Conservation (phyloP, 2,329 filamentous ascomycete genomes). For the Trichoderma sp. region DNA sequence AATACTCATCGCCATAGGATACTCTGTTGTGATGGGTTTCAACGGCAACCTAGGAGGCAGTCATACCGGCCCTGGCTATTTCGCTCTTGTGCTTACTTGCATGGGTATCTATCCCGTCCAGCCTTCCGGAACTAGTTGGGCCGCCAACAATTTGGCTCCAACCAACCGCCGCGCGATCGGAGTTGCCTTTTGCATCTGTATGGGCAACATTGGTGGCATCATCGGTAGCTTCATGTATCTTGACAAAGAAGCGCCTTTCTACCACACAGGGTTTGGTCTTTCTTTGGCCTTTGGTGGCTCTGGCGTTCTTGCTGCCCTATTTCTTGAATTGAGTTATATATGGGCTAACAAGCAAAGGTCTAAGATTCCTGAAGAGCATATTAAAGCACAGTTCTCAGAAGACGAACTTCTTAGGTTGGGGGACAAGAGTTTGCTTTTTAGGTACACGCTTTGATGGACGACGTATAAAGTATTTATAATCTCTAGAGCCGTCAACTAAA, state of each 20-base stretch:
- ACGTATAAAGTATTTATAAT: neutral
- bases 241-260: conserved; percentile 38
- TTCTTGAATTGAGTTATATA: conserved; percentile 37
- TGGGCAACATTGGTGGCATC: conserved; percentile 46
- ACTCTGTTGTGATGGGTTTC: conserved; percentile 59
- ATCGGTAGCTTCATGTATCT: conserved; percentile 45
- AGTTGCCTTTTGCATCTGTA: conserved; percentile 42
- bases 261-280: conserved; percentile 40
- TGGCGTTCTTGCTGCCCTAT: conserved; percentile 35
- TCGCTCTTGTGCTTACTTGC: conserved; percentile 66
- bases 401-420: conserved; percentile 37
- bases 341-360: conserved; percentile 34
- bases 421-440: conserved; percentile 39
- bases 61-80: conserved; percentile 60
- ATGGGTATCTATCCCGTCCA: conserved; percentile 72
- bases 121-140: conserved; percentile 64
- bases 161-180: conserved; percentile 41
- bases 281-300: conserved; percentile 36
- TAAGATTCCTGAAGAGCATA: conserved; percentile 32
- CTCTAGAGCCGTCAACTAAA: neutral
- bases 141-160: conserved; percentile 64
- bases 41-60: conserved; percentile 44
- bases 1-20: conserved; percentile 57
- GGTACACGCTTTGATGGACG: conserved; percentile 28
- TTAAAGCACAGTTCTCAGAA: conserved; percentile 32